Percentiles rank a stretch among this genome's conserved stretches.
Conservation (phyloP, 169 alveolate species). For the Besnoitia besnoiti region DNA sequence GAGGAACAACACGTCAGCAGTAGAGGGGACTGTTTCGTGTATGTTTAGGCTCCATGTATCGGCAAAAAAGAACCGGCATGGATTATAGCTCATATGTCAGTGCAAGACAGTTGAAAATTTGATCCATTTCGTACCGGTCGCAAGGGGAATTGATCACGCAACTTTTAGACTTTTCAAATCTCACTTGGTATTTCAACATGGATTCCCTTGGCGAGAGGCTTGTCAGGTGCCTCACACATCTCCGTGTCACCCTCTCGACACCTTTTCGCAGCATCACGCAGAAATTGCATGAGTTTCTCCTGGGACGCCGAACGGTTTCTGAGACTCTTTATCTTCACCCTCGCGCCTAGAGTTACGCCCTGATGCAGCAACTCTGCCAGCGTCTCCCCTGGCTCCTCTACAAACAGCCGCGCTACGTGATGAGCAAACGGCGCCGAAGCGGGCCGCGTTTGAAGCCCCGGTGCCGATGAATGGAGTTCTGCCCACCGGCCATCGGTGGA, state of each 20-base stretch:
- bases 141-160: no score
- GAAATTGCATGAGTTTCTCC: background rate
- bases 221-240: conserved; percentile 23
- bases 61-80: no score
- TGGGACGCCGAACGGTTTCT: background rate
- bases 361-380: background rate
- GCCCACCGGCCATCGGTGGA: background rate
- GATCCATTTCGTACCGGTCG: no score
- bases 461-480: background rate
- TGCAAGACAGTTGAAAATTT: no score
- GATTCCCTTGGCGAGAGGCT: background rate
- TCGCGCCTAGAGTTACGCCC: background rate
- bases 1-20: no score
- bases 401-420: background rate
- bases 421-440: background rate
- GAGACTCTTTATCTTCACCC: background rate
- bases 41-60: no score
- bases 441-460: background rate
- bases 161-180: no score
- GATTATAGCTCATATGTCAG: no score
- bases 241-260: background rate
- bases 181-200: background rate
- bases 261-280: background rate
- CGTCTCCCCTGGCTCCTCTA: background rate
- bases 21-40: no score